phyloP scores from a whole-genome alignment of 768 basidiomycete species.

The Suillus weaverae region DNA sequence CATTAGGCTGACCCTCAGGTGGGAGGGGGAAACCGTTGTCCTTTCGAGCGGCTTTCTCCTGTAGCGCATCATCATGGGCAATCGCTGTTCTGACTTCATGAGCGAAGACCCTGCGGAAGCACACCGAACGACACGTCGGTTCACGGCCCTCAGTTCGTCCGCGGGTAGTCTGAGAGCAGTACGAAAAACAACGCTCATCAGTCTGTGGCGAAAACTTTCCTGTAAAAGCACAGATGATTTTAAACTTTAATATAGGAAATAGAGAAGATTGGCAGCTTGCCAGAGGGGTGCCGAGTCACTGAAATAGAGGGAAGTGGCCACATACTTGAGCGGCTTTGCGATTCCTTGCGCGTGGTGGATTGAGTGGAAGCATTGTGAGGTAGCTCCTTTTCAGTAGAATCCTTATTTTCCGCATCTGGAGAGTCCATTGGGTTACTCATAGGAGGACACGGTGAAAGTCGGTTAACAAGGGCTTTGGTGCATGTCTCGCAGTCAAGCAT shows the following conservation, averaged over 20 bases:
- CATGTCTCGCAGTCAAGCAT: not conserved
- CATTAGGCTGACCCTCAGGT: conserved; percentile 55
- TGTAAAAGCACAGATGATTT: conserved; percentile 21
- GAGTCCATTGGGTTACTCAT: conserved; percentile 7
- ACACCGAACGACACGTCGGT: conserved; percentile 58
- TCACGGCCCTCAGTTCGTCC: conserved; percentile 51
- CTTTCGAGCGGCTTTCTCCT: conserved; percentile 41
- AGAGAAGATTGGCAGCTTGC: conserved; percentile 14
- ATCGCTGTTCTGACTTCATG: conserved; percentile 62
- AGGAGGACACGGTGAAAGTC: not conserved
- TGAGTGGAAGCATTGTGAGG: not conserved
- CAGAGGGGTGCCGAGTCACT: conserved; percentile 22
- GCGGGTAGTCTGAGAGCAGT: conserved; percentile 56
- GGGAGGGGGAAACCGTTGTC: conserved; percentile 62
- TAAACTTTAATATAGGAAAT: not conserved
- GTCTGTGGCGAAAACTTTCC: conserved; percentile 57
- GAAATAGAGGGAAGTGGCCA: conserved; percentile 24
- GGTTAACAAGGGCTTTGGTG: conserved; percentile 1
- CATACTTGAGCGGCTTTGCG: conserved; percentile 5
- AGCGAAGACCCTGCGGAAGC: conserved; percentile 64
- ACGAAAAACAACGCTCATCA: conserved; percentile 67
- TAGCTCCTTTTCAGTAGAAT: not conserved
- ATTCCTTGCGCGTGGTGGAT: conserved; percentile 4
- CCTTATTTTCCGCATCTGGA: not conserved
- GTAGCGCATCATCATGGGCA: conserved; percentile 32